These are phyloP conservation scores for Scutellaria barbata DNA, from an alignment of 257 asterid species.

Conservation along the genomic window DNA sequence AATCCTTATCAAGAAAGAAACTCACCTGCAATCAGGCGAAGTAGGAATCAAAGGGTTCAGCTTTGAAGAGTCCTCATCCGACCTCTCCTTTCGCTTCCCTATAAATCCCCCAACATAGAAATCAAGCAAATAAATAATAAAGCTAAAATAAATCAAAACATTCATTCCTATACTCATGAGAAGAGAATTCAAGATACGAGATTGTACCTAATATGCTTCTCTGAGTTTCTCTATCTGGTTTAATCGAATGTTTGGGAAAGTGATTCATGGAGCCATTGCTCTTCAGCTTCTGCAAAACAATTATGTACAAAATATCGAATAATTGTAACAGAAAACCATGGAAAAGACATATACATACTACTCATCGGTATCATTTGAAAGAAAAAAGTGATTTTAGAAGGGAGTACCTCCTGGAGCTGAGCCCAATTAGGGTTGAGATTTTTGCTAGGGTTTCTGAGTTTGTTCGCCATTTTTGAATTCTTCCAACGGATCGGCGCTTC, in stretches of 20 bases:
- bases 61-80: slow-evolving; percentile 55
- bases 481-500: slow-evolving; percentile 26
- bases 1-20: slow-evolving; percentile 30
- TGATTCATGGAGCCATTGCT: slow-evolving; percentile 55
- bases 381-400: neutral
- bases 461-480: slow-evolving; percentile 43
- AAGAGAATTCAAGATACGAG: neutral
- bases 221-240: slow-evolving; percentile 39
- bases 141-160: neutral
- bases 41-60: slow-evolving; percentile 74
- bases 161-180: neutral
- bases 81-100: slow-evolving; percentile 88
- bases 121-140: neutral
- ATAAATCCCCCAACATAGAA: slow-evolving; percentile 21
- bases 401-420: slow-evolving; percentile 69
- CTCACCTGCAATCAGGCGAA: slow-evolving; percentile 78
- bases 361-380: neutral
- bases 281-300: slow-evolving; percentile 67
- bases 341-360: neutral
- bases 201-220: slow-evolving; percentile 53
- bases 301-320: neutral
- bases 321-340: slow-evolving; percentile 23
- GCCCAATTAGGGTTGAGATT: slow-evolving; percentile 92
- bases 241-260: slow-evolving; percentile 40
- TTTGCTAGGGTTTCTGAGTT: slow-evolving; percentile 62